Percentiles rank a stretch among this genome's conserved stretches.
These are phyloP conservation scores for Vitis hybrid DNA, from an alignment of 177 flowering plant genomes.

Conservation along the genomic window DNA sequence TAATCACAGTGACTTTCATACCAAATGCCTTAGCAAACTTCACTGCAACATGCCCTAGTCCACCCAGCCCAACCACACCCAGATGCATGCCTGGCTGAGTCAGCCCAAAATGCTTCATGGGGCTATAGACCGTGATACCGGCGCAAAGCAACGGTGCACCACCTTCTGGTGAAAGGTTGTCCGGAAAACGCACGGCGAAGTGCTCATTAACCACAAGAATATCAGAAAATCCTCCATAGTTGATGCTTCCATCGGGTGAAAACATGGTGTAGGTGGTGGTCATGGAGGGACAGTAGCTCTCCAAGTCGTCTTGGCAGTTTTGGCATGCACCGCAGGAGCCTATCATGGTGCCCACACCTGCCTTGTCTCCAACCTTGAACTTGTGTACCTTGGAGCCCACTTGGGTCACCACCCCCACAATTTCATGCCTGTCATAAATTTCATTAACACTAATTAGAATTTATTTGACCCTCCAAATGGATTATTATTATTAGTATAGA, in stretches of 20 bases:
- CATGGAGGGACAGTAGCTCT: constrained; percentile 13
- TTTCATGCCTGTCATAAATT: constrained; percentile 11
- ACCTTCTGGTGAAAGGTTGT: constrained; percentile 11
- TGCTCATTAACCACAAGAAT: constrained; percentile 13
- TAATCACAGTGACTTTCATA: constrained; percentile 15
- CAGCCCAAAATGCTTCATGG: constrained; percentile 7
- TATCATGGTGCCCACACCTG: constrained; percentile 18
- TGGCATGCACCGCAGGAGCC: constrained; percentile 10
- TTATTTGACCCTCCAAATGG: too few species aligned
- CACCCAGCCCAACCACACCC: constrained; percentile 21
- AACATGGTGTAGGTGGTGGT: background rate
- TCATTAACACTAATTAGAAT: background rate
- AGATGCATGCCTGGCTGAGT: constrained; percentile 8
- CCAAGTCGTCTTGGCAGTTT: constrained; percentile 5
- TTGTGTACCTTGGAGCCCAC: constrained; percentile 16
- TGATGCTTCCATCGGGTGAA: constrained; percentile 1
- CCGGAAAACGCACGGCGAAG: constrained; percentile 12
- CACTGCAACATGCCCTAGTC: constrained; percentile 18
- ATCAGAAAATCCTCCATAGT: constrained; percentile 19
- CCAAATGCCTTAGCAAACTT: constrained; percentile 20
- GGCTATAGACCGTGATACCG: constrained; percentile 17
- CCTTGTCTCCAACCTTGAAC: constrained; percentile 20
- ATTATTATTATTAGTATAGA: too few species aligned
- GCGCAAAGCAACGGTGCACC: constrained; percentile 15
- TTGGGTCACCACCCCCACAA: constrained; percentile 19